phyloP scores from a whole-genome alignment of 2,329 filamentous ascomycete species.

The Chaetoscypha palmicola region DNA sequence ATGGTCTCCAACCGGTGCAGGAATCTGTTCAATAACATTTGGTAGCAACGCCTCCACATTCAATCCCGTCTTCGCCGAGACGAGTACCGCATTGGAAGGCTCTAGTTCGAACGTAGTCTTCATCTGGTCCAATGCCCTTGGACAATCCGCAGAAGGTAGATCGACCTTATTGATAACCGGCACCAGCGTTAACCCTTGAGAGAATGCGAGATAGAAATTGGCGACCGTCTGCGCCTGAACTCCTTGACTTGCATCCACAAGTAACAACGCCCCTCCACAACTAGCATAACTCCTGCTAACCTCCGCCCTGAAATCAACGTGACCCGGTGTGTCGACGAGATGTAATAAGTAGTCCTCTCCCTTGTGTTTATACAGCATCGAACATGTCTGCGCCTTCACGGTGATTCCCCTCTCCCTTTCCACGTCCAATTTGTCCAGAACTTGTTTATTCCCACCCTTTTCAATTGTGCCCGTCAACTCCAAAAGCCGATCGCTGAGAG shows the following conservation, averaged over 20 bases:
- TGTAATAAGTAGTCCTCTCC: constrained; percentile 89
- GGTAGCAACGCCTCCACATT: constrained; percentile 82
- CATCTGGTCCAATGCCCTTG: constrained; percentile 80
- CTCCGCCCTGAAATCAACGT: constrained; percentile 96
- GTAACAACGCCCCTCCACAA: constrained; percentile 83
- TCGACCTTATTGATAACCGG: constrained; percentile 98
- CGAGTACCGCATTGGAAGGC: constrained; percentile 62
- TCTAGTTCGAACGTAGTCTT: constrained; percentile 82
- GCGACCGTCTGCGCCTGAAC: constrained; percentile 97
- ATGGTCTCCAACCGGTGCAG: constrained; percentile 67
- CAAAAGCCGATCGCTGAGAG: constrained; percentile 82
- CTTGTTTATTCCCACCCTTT: constrained; percentile 83
- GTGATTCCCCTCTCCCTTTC: constrained; percentile 95
- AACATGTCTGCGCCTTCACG: constrained; percentile 97
- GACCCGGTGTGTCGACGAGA: constrained; percentile 91
- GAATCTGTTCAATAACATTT: constrained; percentile 76
- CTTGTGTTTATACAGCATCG: constrained; percentile 86
- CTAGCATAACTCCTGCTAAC: constrained; percentile 94
- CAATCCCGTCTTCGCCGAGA: constrained; percentile 89
- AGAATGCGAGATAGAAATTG: constrained; percentile 96
- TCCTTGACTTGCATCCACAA: constrained; percentile 94
- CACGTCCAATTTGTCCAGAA: constrained; percentile 93
- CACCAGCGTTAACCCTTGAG: constrained; percentile 77
- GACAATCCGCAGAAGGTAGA: constrained; percentile 80
- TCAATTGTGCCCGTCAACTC: constrained; percentile 92